A percentile compares a stretch with the other conserved stretches of the same genome.
phyloP scores from a whole-genome alignment of 1,284 basidiomycete genomes.

The Tilletia caries region DNA sequence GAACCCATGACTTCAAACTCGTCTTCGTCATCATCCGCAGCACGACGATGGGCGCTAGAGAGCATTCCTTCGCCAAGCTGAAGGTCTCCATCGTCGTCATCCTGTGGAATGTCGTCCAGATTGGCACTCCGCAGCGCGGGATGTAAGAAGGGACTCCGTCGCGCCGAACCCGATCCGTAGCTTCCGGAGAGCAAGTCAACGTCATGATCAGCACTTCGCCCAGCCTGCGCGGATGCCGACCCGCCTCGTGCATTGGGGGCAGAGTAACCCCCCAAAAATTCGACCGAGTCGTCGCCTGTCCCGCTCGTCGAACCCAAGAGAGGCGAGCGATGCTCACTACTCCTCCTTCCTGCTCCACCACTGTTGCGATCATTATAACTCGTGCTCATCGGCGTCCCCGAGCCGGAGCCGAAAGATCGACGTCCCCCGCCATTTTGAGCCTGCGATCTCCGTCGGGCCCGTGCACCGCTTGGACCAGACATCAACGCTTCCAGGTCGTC shows the following conservation, averaged over 20 bases:
- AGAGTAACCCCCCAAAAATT: not conserved
- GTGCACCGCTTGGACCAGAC: constrained; percentile 1
- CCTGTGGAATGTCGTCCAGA: constrained; percentile 1
- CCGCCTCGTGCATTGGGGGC: not conserved
- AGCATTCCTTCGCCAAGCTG: not conserved
- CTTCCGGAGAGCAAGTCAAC: not conserved
- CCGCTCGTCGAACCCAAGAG: not conserved
- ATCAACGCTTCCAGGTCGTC: not conserved
- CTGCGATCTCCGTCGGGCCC: not conserved
- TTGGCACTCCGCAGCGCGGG: not conserved
- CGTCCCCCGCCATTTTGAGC: not conserved
- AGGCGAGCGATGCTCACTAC: not conserved
- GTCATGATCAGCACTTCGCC: not conserved
- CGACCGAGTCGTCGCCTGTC: not conserved
- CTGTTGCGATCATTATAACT: not conserved
- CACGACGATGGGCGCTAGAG: not conserved
- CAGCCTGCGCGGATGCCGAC: not conserved
- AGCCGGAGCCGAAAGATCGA: not conserved
- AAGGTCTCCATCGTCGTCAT: not conserved
- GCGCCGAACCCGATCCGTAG: constrained; percentile 11
- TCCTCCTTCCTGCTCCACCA: not conserved
- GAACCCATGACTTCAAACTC: not conserved
- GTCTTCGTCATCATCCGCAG: not conserved
- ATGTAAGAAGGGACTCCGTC: not conserved
- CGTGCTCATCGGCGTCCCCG: not conserved